A percentile compares a stretch with the other conserved stretches of the same genome.
Conservation (phyloP, 805 yeast species). For the Candida suzukii region DNA sequence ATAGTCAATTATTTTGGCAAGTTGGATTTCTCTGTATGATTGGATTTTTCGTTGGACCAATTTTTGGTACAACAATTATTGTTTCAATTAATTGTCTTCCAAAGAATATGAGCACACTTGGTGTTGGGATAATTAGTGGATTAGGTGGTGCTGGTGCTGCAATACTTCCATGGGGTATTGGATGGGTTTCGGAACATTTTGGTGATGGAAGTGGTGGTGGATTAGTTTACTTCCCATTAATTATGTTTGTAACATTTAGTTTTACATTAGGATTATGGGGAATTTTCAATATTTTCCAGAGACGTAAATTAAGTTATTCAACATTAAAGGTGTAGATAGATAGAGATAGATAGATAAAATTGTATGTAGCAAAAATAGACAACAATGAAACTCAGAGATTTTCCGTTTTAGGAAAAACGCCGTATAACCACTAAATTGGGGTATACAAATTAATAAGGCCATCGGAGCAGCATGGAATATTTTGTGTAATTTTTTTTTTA, state of each 20-base stretch:
- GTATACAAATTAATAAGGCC: too few species aligned
- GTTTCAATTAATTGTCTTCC: constrained; percentile 61
- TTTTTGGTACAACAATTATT: constrained; percentile 63
- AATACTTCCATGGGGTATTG: constrained; percentile 58
- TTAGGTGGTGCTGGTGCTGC: constrained; percentile 83
- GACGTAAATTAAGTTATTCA: too few species aligned
- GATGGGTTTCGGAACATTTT: constrained; percentile 32
- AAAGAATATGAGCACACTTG: constrained; percentile 48
- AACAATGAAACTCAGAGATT: too few species aligned
- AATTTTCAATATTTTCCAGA: constrained; percentile 10
- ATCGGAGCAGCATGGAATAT: too few species aligned
- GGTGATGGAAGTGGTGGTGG: constrained; percentile 22
- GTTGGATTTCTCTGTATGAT: constrained; percentile 30
- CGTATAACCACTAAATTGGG: too few species aligned
- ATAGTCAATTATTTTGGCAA: constrained; percentile 16
- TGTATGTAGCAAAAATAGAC: too few species aligned
- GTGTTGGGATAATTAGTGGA: constrained; percentile 71
- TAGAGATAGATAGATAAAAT: too few species aligned
- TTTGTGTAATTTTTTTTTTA: too few species aligned
- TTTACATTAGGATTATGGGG: constrained; percentile 20
- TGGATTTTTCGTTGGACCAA: constrained; percentile 47
- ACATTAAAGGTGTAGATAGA: too few species aligned
- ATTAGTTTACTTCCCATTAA: constrained; percentile 22
- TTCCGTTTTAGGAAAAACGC: too few species aligned
- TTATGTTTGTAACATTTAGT: constrained; percentile 14